These are phyloP conservation scores for Podila clonocystis DNA, from an alignment of 192 early-diverging fungal species.

Conservation along the genomic window DNA sequence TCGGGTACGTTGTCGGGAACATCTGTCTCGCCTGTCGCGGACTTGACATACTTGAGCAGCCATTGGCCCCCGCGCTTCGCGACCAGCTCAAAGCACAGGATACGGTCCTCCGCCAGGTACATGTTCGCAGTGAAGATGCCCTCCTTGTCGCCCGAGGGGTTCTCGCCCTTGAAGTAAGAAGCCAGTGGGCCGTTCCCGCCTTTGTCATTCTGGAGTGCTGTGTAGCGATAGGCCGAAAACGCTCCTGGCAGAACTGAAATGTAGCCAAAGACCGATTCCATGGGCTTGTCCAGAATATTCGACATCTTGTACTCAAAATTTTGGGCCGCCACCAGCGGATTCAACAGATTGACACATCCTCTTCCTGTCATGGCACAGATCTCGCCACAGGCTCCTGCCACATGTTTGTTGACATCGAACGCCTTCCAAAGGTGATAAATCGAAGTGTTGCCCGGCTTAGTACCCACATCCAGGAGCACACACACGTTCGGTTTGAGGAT, in stretches of 20 bases:
- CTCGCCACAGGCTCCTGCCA: conserved; percentile 88
- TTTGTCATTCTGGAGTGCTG: conserved; percentile 69
- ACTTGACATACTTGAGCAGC: conserved; percentile 76
- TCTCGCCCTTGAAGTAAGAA: conserved; percentile 83
- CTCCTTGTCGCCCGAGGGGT: conserved; percentile 63
- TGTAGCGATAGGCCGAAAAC: conserved; percentile 83
- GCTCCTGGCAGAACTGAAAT: conserved; percentile 94
- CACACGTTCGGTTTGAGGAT: conserved; percentile 68
- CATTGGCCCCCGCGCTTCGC: conserved; percentile 74
- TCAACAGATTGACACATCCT: conserved; percentile 67
- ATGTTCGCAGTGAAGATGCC: conserved; percentile 73
- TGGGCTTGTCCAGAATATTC: conserved; percentile 81
- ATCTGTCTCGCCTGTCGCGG: conserved; percentile 78
- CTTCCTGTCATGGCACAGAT: conserved; percentile 75
- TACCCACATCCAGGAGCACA: conserved; percentile 82
- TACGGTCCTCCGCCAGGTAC: conserved; percentile 79
- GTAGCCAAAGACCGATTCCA: conserved; percentile 93
- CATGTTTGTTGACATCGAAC: conserved; percentile 75
- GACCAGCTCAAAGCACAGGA: conserved; percentile 83
- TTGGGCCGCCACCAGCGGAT: conserved; percentile 81
- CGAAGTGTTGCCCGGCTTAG: conserved; percentile 72
- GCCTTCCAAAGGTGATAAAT: conserved; percentile 84
- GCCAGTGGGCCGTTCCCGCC: conserved; percentile 69
- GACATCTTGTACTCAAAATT: conserved; percentile 87
- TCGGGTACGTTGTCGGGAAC: conserved; percentile 77